Conservation (phyloP, 345 rosid species). For the Pelargonium nanum region DNA sequence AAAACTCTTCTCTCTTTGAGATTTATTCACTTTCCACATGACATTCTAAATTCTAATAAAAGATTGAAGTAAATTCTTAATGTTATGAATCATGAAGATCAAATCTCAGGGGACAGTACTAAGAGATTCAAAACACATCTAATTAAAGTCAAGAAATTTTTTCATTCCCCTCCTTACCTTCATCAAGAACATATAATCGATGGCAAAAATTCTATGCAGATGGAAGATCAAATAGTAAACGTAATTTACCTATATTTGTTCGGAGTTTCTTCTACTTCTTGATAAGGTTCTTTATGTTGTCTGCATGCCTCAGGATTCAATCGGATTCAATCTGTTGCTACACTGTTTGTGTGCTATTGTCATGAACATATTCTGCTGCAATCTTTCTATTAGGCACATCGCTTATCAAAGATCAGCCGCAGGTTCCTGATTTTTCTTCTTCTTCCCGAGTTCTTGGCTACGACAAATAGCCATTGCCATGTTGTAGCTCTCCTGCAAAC, state of each 20-base stretch:
- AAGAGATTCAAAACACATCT: too few species aligned
- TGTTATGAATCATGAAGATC: too few species aligned
- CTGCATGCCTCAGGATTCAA: conserved; percentile 5
- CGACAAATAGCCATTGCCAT: conserved; percentile 18
- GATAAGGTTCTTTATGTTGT: conserved; percentile 17
- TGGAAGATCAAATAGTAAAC: too few species aligned
- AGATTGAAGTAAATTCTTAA: too few species aligned
- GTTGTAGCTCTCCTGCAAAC: conserved; percentile 21
- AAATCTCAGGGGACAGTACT: too few species aligned
- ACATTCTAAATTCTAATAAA: too few species aligned
- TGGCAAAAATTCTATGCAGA: too few species aligned
- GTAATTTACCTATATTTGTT: conserved; percentile 6
- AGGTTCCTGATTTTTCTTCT: conserved; percentile 23
- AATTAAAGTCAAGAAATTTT: too few species aligned
- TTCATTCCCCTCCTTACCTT: too few species aligned
- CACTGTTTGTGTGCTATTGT: conserved; percentile 13
- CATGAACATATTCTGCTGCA: conserved; percentile 19
- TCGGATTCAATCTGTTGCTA: conserved; percentile 19
- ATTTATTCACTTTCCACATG: too few species aligned
- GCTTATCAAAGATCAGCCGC: conserved; percentile 31
- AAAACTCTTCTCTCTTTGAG: too few species aligned
- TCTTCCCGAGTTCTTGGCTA: conserved; percentile 18
- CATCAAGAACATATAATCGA: too few species aligned
- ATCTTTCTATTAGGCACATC: conserved; percentile 22
- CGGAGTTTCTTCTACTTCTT: conserved; percentile 29